Percentiles rank a stretch among this genome's conserved stretches.
phyloP scores from a whole-genome alignment of 1,284 basidiomycete genomes.

The Melampsora americana region DNA sequence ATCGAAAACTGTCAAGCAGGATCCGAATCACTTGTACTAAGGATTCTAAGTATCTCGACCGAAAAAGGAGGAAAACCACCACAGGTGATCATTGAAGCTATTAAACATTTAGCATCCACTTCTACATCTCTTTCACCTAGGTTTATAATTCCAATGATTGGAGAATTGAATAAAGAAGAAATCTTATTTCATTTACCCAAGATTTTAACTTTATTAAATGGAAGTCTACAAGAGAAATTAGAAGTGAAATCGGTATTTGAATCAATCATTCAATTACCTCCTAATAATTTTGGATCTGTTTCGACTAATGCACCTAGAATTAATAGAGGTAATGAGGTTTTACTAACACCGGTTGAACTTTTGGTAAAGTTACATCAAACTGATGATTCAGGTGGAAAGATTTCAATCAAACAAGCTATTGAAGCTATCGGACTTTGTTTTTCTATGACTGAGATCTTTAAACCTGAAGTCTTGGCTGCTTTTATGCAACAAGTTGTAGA shows the following conservation, averaged over 20 bases:
- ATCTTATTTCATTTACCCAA: slow-evolving; percentile 82
- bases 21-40: slow-evolving; percentile 83
- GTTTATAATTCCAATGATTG: slow-evolving; percentile 91
- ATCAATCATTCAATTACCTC: slow-evolving; percentile 78
- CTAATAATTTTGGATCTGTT: slow-evolving; percentile 73
- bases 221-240: slow-evolving; percentile 72
- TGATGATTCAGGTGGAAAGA: slow-evolving; percentile 15
- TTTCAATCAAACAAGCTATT: slow-evolving; percentile 53
- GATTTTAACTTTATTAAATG: slow-evolving; percentile 84
- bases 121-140: slow-evolving; percentile 66
- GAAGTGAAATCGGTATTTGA: slow-evolving; percentile 68
- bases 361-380: slow-evolving; percentile 83
- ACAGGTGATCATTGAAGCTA: slow-evolving; percentile 69
- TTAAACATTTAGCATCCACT: slow-evolving; percentile 60
- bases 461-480: slow-evolving; percentile 88
- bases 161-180: slow-evolving; percentile 92
- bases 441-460: slow-evolving; percentile 94
- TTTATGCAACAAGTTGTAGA: slow-evolving; percentile 98
- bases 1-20: slow-evolving; percentile 79
- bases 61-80: slow-evolving; percentile 68
- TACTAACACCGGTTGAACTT: slow-evolving; percentile 87
- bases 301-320: slow-evolving; percentile 78
- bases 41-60: slow-evolving; percentile 83
- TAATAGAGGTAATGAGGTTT: slow-evolving; percentile 66
- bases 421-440: slow-evolving; percentile 91